Percentiles rank a stretch among this genome's conserved stretches.
phyloP scores from a whole-genome alignment of 140 eudicot species.

The Senecio squalidus region DNA sequence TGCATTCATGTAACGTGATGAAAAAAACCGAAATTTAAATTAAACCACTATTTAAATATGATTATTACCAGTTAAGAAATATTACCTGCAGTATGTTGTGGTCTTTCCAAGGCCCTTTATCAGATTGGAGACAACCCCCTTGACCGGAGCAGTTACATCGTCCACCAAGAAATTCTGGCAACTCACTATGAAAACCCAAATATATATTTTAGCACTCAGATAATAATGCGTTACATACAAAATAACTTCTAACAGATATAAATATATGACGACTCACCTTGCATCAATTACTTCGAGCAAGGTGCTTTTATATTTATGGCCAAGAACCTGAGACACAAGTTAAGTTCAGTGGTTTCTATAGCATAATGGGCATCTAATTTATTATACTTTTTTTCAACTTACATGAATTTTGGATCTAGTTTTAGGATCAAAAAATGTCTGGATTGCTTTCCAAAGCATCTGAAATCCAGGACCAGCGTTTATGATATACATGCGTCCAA shows the following conservation, averaged over 20 bases:
- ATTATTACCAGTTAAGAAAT: not conserved
- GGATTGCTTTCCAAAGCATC: constrained; percentile 35
- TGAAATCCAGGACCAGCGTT: constrained; percentile 43
- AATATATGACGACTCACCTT: constrained; percentile 14
- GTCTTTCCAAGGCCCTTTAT: constrained; percentile 36
- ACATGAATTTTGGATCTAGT: constrained; percentile 31
- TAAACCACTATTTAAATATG: too few species aligned
- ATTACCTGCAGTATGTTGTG: constrained; percentile 24
- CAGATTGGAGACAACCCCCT: constrained; percentile 36
- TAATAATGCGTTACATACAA: not conserved
- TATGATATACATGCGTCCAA: constrained; percentile 31
- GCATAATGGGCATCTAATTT: not conserved
- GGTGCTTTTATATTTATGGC: constrained; percentile 25
- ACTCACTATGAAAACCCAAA: constrained; percentile 19
- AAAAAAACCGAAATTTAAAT: not conserved
- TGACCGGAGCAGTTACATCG: constrained; percentile 27
- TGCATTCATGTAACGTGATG: constrained; percentile 6
- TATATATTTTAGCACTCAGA: not conserved
- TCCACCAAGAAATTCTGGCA: constrained; percentile 38
- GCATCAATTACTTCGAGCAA: constrained; percentile 38
- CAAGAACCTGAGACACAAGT: constrained; percentile 27
- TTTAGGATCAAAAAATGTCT: constrained; percentile 31
- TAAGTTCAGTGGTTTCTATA: not conserved
- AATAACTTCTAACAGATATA: not conserved
- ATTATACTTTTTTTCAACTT: constrained; percentile 4